phyloP scores from a whole-genome alignment of 345 rosid species.

The Rhizophora apiculata region DNA sequence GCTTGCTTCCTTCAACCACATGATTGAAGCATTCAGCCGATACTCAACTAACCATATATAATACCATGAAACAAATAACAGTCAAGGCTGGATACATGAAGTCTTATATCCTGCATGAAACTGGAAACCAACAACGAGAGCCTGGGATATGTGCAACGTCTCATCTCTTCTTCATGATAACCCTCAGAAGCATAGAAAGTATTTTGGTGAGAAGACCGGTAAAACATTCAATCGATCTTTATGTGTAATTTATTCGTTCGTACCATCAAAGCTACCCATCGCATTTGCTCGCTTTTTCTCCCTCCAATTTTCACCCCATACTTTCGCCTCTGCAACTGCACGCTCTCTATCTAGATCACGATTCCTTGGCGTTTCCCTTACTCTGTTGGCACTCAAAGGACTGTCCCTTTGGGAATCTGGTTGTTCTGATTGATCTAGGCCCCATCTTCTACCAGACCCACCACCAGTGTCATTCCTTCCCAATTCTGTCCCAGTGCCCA shows the following conservation, averaged over 20 bases:
- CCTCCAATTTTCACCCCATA: constrained; percentile 99
- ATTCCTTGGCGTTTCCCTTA: constrained; percentile 71
- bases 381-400: constrained; percentile 59
- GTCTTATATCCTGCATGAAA: constrained; percentile 29
- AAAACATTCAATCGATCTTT: constrained; percentile 1
- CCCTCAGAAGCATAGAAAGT: constrained; percentile 23
- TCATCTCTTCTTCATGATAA: background rate
- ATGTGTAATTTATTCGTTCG: constrained; percentile 46
- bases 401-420: constrained; percentile 69
- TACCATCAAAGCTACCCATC: constrained; percentile 69
- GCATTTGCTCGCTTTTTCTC: constrained; percentile 73
- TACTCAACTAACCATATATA: constrained; percentile 5
- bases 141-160: constrained; percentile 26
- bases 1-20: constrained; percentile 28
- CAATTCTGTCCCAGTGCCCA: constrained; percentile 48
- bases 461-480: constrained; percentile 62
- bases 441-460: constrained; percentile 86
- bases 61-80: constrained; percentile 28
- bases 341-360: constrained; percentile 90
- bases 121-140: constrained; percentile 23
- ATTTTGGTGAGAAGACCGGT: constrained; percentile 10
- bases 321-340: constrained; percentile 96
- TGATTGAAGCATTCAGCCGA: constrained; percentile 19
- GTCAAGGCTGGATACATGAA: constrained; percentile 33
- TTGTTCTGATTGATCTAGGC: constrained; percentile 53